Conservation (phyloP, 495 filamentous ascomycete species). For the Aspergillus leporis region DNA sequence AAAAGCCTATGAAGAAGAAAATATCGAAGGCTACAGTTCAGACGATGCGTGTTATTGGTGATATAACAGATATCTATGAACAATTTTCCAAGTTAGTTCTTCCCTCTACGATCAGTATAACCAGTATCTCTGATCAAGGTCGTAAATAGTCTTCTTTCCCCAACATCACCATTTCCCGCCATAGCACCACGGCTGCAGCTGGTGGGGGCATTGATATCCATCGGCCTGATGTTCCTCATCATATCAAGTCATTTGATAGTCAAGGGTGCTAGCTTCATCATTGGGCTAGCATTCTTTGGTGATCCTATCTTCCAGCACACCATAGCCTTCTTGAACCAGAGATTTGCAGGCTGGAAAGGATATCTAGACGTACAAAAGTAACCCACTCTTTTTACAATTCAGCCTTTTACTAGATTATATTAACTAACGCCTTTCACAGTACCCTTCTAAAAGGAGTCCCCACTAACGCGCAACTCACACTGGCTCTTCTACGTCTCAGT, state of each 20-base stretch:
- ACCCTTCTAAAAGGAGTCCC: slow-evolving; percentile 75
- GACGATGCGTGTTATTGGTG: slow-evolving; percentile 73
- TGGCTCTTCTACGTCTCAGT: slow-evolving; percentile 81
- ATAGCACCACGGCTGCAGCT: slow-evolving; percentile 62
- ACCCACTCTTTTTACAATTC: neutral
- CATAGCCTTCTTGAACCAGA: slow-evolving; percentile 61
- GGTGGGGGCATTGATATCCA: slow-evolving; percentile 56
- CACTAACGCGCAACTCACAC: slow-evolving; percentile 81
- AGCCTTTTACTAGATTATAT: neutral
- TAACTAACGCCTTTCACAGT: slow-evolving; percentile 44
- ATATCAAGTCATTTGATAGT: slow-evolving; percentile 69
- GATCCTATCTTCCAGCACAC: slow-evolving; percentile 69
- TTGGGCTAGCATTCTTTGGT: slow-evolving; percentile 76
- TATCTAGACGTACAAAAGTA: slow-evolving; percentile 69
- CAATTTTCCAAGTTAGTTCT: slow-evolving; percentile 68
- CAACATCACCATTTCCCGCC: slow-evolving; percentile 72
- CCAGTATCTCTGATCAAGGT: neutral
- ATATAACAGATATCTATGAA: slow-evolving; percentile 77
- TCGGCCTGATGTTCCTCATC: slow-evolving; percentile 59
- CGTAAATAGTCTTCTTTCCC: slow-evolving; percentile 62
- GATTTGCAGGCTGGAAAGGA: slow-evolving; percentile 75
- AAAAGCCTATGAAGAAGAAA: slow-evolving; percentile 74
- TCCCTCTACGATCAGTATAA: neutral
- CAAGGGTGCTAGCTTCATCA: slow-evolving; percentile 60
- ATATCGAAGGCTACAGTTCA: slow-evolving; percentile 75